phyloP scores from a whole-genome alignment of 495 filamentous ascomycete species.

The Platismatia glauca region DNA sequence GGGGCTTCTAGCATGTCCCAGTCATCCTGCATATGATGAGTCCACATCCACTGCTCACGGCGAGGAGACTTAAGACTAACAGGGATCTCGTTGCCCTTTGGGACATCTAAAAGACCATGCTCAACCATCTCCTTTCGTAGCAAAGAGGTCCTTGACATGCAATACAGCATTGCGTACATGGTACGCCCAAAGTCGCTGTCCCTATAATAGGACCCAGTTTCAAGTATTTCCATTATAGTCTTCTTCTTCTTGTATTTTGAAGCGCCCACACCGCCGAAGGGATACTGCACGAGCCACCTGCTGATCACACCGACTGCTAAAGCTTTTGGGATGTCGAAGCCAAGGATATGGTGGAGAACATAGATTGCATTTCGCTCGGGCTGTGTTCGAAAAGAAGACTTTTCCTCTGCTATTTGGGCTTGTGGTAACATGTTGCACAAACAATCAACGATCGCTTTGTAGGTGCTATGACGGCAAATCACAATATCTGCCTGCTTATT shows the following conservation, averaged over 20 bases:
- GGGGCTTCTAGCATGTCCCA: background rate
- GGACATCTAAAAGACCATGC: conserved; percentile 32
- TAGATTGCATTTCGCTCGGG: conserved; percentile 19
- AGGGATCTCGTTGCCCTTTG: conserved; percentile 8
- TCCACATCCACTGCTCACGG: background rate
- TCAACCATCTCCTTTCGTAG: conserved; percentile 38
- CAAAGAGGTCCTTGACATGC: conserved; percentile 29
- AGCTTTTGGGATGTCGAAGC: conserved; percentile 16
- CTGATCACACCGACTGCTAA: conserved; percentile 39
- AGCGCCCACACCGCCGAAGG: conserved; percentile 27
- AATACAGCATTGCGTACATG: conserved; percentile 38
- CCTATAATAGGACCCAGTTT: background rate
- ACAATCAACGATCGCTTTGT: conserved; percentile 38
- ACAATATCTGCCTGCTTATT: background rate
- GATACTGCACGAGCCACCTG: conserved; percentile 43
- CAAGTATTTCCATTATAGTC: background rate
- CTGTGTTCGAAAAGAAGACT: conserved; percentile 30
- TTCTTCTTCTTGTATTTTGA: conserved; percentile 6
- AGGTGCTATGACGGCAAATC: conserved; percentile 10
- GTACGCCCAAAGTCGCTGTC: conserved; percentile 26
- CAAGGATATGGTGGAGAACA: conserved; percentile 10
- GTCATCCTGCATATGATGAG: background rate
- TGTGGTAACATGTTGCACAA: conserved; percentile 42
- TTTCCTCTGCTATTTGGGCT: conserved; percentile 6
- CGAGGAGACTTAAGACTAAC: background rate